Evolutionary conservation across 139 green algal species (phyloP).

Genomic region (Mychonastes homosphaera): DNA sequence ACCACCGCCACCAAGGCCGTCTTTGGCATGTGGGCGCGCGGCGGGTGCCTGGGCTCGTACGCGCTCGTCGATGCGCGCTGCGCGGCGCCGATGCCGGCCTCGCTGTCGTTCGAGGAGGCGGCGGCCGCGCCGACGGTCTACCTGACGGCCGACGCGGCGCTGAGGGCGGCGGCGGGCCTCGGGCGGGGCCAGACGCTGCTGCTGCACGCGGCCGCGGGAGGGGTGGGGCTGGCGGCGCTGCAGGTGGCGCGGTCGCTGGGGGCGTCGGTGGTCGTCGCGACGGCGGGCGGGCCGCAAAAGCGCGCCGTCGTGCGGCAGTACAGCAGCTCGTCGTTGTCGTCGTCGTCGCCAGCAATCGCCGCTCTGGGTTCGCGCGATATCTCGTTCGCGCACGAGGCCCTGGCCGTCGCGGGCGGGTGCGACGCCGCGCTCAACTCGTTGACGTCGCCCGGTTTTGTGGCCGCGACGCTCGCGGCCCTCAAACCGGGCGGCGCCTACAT

Average conservation of each 20-base stretch:
- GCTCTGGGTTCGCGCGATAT: constrained; percentile 22
- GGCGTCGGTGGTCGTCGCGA: constrained; percentile 30
- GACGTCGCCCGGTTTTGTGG: constrained; percentile 81
- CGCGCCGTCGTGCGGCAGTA: constrained; percentile 36
- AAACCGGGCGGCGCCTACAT: constrained; percentile 44
- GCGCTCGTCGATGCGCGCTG: constrained; percentile 55
- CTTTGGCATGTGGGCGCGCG: constrained; percentile 76
- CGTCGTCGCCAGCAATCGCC: too few relatives aligned
- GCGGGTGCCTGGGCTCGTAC: too few relatives aligned
- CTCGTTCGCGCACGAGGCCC: constrained; percentile 12
- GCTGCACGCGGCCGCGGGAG: constrained; percentile 65
- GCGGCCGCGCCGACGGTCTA: constrained; percentile 60
- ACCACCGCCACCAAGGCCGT: constrained; percentile 30
- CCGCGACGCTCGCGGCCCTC: constrained; percentile 51
- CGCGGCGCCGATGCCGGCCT: constrained; percentile 47
- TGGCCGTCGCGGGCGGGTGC: constrained; percentile 22
- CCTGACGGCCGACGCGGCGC: constrained; percentile 49
- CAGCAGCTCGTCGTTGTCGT: too few relatives aligned
- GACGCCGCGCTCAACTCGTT: constrained; percentile 72
- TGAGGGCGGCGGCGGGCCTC: constrained; percentile 26
- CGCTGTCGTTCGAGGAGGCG: constrained; percentile 44
- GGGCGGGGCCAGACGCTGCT: constrained; percentile 31
- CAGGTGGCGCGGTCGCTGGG: constrained; percentile 40
- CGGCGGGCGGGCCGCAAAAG: constrained; percentile 48
- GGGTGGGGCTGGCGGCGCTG: constrained; percentile 59